Evolutionary conservation across 495 filamentous ascomycete species (phyloP).

Genomic region (Zalerion maritima): DNA sequence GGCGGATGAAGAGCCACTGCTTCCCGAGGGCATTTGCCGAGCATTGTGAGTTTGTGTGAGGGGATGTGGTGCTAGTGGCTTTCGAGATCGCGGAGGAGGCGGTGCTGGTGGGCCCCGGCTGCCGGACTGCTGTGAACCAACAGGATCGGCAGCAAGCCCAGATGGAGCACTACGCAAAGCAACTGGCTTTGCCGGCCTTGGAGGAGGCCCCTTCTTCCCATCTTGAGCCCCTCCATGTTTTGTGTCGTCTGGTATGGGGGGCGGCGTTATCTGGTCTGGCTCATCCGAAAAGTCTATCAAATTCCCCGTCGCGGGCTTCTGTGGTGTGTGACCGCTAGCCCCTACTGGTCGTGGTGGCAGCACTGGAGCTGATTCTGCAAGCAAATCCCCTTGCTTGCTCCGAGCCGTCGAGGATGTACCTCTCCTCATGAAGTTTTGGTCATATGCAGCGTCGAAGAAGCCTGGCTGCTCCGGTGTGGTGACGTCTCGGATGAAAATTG

Average conservation of each 20-base stretch:
- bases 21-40: conserved; percentile 6
- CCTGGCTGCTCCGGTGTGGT: conserved; percentile 54
- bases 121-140: too few relatives aligned
- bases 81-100: conserved; percentile 8
- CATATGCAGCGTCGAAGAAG: conserved; percentile 65
- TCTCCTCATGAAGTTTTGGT: conserved; percentile 8
- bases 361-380: conserved; percentile 12
- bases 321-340: conserved; percentile 8
- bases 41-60: conserved; percentile 14
- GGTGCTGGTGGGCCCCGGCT: neutral
- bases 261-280: conserved; percentile 18
- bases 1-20: conserved; percentile 1
- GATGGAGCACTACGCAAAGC: conserved; percentile 36
- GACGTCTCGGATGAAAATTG: conserved; percentile 85
- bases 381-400: conserved; percentile 11
- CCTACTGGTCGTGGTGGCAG: conserved; percentile 14
- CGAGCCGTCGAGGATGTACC: conserved; percentile 3
- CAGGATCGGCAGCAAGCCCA: too few relatives aligned
- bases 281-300: conserved; percentile 53
- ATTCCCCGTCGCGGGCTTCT: conserved; percentile 33
- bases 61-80: conserved; percentile 10
- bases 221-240: conserved; percentile 7
- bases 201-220: conserved; percentile 33
- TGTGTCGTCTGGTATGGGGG: conserved; percentile 15
- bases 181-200: conserved; percentile 52